Evolutionary conservation across 495 filamentous ascomycete genomes (phyloP), one percentile per base, ranked within the genome.

Genomic region (Daldinia bambusicola): DNA sequence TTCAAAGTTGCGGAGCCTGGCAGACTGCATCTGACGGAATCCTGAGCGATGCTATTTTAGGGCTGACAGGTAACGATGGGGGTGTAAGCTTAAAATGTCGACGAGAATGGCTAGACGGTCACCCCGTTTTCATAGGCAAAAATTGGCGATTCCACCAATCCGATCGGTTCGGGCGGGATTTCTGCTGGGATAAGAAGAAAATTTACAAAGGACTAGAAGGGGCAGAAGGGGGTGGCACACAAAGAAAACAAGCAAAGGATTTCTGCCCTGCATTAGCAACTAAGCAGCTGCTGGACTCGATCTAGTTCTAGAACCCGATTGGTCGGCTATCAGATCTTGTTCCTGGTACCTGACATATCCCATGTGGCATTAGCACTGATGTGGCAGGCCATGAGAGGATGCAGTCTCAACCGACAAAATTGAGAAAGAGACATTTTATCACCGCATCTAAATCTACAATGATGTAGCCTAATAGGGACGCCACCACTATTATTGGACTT

Each of bases 331-430:
- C 36, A 71, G 71, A 68, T 65, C 56, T 61, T 52, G 75, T 75
- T 72, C 74, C 76, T 77, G 77, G 77, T 80, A 77, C 79, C 77
- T 79, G 79, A 77, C 75, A 76, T 76, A 16, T 48, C 16, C 63
- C 74, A 73, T 73, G 72, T 75, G 76, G 55, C 63, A 66, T 67
- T 50, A 22, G 51, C 51, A 57, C 50, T 71, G 67, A 72, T 72
- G 72, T 76, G 76, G 69, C 72, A 63, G 36, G 26, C 74, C 51
- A 55, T 77, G 63, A 77, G 71, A 79, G 77, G 77, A 63, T 67
- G 50, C 60, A 63, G 37, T 62, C 37, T 9, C 30, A 31, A 36
- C 55, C 50, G 55, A 72, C 60, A 61, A 67, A 66, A 58, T 37
- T 55, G 30, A 63, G 37, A 59, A 65, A 58, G 63, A 68, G 63